Base-by-base conservation (phyloP, 495 filamentous ascomycete genomes). In the Hypoxylon fuscum region DNA sequence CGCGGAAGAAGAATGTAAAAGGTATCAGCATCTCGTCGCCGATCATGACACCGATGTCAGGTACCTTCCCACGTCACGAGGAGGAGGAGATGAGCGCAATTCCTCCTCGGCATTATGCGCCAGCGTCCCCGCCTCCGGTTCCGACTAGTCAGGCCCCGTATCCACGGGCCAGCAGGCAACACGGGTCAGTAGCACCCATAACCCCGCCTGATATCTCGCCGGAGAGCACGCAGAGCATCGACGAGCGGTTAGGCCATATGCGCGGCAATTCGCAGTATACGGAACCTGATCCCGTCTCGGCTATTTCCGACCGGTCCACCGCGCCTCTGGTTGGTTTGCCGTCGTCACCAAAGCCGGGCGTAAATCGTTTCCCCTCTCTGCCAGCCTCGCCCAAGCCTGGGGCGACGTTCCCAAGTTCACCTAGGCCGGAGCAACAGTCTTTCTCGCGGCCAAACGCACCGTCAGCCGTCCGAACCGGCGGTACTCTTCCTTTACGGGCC, bases 401-500 rank as follows among this genome's bases (percentile, higher is more conserved):
- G 9, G 46, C 71, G 20, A 62, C 67, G 17, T 70, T 81, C 17
- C 79, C 79, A 5, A 64, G 68, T 15, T 80, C 78, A 18, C 77
- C 77, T 18, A 64, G 70, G 41, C 72, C 74, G 1, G 77, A 73
- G n/a, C 44, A 50, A 9, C 53, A 59, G 12, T 68, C 70, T 1
- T 78, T 79, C 55, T 75, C 67, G 3, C 71, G 74, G 45, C 62
- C 73, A 45, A 75, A 74, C 46, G 63, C 72, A 20, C 72, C 70
- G 4, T 68, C 68, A 2, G 79, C 79, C 1, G 71, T 82, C 25
- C 79, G 78, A 42, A 71, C 77, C 17, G 79, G 79, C 18, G 80
- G 80, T 27, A 58, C 75, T 3, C 77, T 91, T 14, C 88, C 88
- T 1, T 80, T 91, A 56, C 86, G 88, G 46, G 79, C 79, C 5